Conservation (phyloP, 2,329 filamentous ascomycete species). For the Magnaporthiopsis incrustans region DNA sequence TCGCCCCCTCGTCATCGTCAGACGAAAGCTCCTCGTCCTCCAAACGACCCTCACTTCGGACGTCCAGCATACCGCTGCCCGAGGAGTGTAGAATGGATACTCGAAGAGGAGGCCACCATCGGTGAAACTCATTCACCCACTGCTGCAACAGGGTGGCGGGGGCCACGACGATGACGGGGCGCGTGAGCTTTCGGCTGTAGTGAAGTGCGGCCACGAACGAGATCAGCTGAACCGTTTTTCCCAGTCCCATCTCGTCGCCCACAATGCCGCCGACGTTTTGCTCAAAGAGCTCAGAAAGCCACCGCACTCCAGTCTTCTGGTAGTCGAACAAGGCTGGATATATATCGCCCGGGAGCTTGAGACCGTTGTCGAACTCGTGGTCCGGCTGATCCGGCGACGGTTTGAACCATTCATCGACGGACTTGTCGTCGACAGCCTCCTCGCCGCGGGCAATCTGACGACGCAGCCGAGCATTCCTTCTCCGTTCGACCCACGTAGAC, state of each 20-base stretch:
- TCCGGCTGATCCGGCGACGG: constrained; percentile 79
- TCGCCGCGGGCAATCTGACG: constrained; percentile 25
- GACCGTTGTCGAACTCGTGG: constrained; percentile 62
- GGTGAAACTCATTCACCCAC: constrained; percentile 98
- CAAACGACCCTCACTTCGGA: constrained; percentile 53
- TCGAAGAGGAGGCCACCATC: constrained; percentile 97
- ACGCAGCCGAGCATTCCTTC: constrained; percentile 31
- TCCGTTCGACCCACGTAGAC: constrained; percentile 60
- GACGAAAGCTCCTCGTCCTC: constrained; percentile 45
- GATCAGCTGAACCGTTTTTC: constrained; percentile 71
- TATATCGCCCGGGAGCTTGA: constrained; percentile 85
- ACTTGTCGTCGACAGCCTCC: constrained; percentile 32
- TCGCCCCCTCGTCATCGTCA: constrained; percentile 33
- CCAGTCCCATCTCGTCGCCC: constrained; percentile 97
- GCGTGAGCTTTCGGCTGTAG: constrained; percentile 76
- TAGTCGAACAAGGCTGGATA: constrained; percentile 91
- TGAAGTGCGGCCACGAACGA: constrained; percentile 86
- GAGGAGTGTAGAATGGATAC: constrained; percentile 94
- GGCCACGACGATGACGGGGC: constrained; percentile 84
- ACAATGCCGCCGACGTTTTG: constrained; percentile 91
- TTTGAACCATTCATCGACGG: constrained; percentile 66
- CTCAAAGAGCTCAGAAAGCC: constrained; percentile 86
- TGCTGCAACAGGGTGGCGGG: constrained; percentile 93
- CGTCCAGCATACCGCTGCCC: constrained; percentile 90
- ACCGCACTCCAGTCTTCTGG: constrained; percentile 93